Evolutionary conservation across 1,284 basidiomycete genomes (phyloP).

Genomic region (Apiotrichum gamsii): DNA sequence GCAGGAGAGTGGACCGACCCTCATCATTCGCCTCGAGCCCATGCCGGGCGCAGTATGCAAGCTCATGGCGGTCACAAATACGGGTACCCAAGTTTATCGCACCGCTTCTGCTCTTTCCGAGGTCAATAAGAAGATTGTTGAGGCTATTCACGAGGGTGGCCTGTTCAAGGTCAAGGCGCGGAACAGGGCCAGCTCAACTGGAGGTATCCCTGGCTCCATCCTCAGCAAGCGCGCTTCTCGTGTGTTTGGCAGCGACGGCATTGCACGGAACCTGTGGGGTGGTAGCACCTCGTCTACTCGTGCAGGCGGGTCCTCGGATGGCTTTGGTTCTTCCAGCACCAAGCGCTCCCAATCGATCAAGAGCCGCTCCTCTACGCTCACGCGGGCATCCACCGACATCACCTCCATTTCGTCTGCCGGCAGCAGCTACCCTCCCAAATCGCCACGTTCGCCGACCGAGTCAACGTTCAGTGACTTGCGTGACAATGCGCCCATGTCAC

Average conservation of each 20-base stretch:
- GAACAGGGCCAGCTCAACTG: conserved; percentile 38
- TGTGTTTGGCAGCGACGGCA: conserved; percentile 24
- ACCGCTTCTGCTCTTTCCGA: conserved; percentile 67
- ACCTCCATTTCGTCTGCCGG: conserved; percentile 15
- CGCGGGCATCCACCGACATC: conserved; percentile 10
- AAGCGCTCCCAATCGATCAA: conserved; percentile 23
- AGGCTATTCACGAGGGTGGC: conserved; percentile 60
- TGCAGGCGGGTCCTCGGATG: conserved; percentile 16
- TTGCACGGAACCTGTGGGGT: conserved; percentile 55
- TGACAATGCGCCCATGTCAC: neutral
- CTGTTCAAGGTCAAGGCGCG: conserved; percentile 75
- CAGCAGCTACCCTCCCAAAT: conserved; percentile 4
- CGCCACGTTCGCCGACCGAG: neutral
- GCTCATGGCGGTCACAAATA: neutral
- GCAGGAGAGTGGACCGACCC: conserved; percentile 52
- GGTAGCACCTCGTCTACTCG: conserved; percentile 30
- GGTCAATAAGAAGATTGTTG: conserved; percentile 63
- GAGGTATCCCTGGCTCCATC: neutral
- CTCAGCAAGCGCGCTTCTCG: conserved; percentile 9
- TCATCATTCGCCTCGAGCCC: conserved; percentile 60
- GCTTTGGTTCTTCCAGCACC: conserved; percentile 27
- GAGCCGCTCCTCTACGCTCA: conserved; percentile 29
- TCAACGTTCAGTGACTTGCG: neutral
- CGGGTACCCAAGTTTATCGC: conserved; percentile 6
- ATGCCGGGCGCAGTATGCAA: conserved; percentile 68